Conservation (phyloP, 768 basidiomycete species). For the Tephrocybe rancida region DNA sequence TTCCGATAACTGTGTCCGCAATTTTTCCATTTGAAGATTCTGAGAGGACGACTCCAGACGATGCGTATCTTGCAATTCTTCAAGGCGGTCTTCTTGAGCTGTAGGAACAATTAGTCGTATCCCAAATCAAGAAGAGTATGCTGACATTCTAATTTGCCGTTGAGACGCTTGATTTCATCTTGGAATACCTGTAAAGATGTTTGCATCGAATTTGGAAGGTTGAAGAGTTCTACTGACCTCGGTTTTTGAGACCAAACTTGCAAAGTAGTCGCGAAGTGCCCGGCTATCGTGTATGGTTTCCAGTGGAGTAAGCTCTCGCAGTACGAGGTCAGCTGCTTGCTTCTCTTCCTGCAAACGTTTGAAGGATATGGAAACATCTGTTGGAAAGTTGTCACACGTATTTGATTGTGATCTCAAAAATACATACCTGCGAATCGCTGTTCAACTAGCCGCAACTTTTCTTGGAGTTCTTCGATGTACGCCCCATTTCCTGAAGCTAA, state of each 20-base stretch:
- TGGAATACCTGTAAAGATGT: conserved; percentile 53
- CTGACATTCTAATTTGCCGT: conserved; percentile 73
- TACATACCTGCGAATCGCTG: conserved; percentile 74
- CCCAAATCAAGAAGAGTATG: background rate
- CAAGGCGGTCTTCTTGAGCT: conserved; percentile 86
- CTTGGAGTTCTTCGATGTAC: conserved; percentile 61
- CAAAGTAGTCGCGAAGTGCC: conserved; percentile 74
- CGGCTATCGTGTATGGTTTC: conserved; percentile 64
- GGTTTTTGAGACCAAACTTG: conserved; percentile 63
- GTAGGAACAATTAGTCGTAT: conserved; percentile 8
- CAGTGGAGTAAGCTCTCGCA: conserved; percentile 74
- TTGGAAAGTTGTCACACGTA: conserved; percentile 11
- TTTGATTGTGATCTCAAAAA: background rate
- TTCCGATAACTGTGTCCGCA: conserved; percentile 70
- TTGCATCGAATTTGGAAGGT: background rate
- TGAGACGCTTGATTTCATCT: conserved; percentile 79
- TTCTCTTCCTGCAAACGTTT: conserved; percentile 77
- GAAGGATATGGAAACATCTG: conserved; percentile 81
- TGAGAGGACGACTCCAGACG: conserved; percentile 80
- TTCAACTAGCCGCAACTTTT: conserved; percentile 70
- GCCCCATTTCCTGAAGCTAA: background rate
- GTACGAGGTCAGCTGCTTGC: conserved; percentile 62
- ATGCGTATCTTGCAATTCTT: conserved; percentile 86
- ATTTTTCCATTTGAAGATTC: conserved; percentile 68
- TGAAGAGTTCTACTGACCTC: conserved; percentile 51